Base-by-base conservation (phyloP, 148 eudicot species). In the Chenopodium formosanum region DNA sequence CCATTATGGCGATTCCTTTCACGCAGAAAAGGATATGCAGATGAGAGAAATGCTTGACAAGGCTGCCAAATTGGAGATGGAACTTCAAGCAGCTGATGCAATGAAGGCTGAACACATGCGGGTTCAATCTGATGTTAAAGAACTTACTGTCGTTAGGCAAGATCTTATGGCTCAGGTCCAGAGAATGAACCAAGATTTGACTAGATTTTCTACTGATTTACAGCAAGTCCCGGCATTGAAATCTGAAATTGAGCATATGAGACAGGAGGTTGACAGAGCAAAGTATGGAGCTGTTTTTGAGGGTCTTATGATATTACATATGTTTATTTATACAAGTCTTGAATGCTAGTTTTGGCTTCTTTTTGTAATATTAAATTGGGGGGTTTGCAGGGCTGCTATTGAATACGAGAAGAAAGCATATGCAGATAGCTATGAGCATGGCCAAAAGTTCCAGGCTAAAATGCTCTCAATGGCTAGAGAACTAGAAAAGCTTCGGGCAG, bases 401-500 rank as follows among this genome's bases (percentile, higher is more conserved):
- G 98, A 93, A 80, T 91, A 91, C 81, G 97, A 93, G 89, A 93
- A 95, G 88, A 95, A 95, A 89, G 91, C 90, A 34, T 92, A 92
- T 83, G 94, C 97, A 6, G 94, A 95, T 85, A 95, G 92, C 84
- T 95, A 84, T 85, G 98, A 93, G 80, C 97, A 93, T 85, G 98
- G 98, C 78, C 91, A 93, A 84, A 73, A 77, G 83, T 88, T 95
- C 97, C 97, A 95, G 91, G 87, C 82, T 85, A 92, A 93, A 72
- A 83, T 95, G 85, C 79, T 93, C 64, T 68, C 94, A 29, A 95
- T 95, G 97, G 94, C 93, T 70, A 85, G 98, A 52, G 98, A 95
- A 82, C 80, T 95, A 87, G 98, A 95, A 80, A 95, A 95, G 85
- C 97, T 95, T 81, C 96, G 94, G 77, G 98, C 98, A 25, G 98